Conservation (phyloP, 2,329 filamentous ascomycete genomes). For the Neopestalotiopsis sp. region DNA sequence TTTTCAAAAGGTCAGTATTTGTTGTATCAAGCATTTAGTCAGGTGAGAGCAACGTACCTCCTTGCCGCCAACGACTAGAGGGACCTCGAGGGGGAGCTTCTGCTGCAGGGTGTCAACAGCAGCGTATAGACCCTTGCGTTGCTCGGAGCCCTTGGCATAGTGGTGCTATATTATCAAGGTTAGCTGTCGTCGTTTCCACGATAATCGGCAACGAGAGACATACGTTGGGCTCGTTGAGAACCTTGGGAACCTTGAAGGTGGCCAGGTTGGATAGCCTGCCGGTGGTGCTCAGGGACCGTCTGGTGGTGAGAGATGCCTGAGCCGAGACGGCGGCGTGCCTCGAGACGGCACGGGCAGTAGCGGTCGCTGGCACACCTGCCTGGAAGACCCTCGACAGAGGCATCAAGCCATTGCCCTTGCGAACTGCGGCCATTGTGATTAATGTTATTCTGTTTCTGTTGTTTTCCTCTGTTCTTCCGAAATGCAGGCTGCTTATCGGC, state of each 20-base stretch:
- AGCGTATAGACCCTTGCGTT: slow-evolving; percentile 76
- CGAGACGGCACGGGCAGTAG: neutral
- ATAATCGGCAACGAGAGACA: slow-evolving; percentile 40
- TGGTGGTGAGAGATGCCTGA: slow-evolving; percentile 23
- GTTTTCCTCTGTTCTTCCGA: neutral
- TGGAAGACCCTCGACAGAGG: slow-evolving; percentile 28
- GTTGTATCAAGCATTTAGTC: too few species aligned
- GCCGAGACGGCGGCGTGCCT: slow-evolving; percentile 15
- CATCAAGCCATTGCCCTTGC: slow-evolving; percentile 25
- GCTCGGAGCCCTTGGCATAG: slow-evolving; percentile 82
- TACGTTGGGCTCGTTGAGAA: slow-evolving; percentile 96
- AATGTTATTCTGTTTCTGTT: too few species aligned
- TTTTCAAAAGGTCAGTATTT: neutral
- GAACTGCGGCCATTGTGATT: slow-evolving; percentile 29
- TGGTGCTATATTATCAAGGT: slow-evolving; percentile 68
- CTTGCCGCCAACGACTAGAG: slow-evolving; percentile 83
- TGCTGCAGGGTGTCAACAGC: slow-evolving; percentile 74
- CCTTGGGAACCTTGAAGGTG: slow-evolving; percentile 83
- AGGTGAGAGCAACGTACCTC: slow-evolving; percentile 46
- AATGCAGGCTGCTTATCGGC: neutral
- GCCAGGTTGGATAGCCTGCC: slow-evolving; percentile 66
- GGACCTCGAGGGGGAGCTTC: slow-evolving; percentile 75
- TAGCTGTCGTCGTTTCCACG: too few species aligned
- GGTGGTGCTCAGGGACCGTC: slow-evolving; percentile 33
- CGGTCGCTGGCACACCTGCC: slow-evolving; percentile 15